phyloP scores from a whole-genome alignment of 768 basidiomycete genomes.

The Rhizopogon salebrosus region DNA sequence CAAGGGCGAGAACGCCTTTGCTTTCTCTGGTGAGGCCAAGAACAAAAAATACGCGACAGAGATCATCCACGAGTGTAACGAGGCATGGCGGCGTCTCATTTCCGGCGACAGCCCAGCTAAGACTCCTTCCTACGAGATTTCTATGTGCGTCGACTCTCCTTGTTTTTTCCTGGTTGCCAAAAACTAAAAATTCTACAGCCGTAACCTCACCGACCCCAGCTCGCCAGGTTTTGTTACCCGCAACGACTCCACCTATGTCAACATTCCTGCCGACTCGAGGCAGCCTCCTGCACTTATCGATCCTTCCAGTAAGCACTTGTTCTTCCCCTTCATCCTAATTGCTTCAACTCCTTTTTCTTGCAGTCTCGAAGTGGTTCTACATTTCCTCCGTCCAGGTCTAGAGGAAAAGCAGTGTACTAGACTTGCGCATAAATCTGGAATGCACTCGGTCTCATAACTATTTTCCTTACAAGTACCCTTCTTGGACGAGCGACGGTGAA shows the following conservation, averaged over 20 bases:
- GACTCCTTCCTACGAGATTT: constrained; percentile 67
- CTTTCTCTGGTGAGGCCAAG: constrained; percentile 99
- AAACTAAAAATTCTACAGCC: constrained; percentile 38
- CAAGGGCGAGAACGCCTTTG: constrained; percentile 96
- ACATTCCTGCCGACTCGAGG: constrained; percentile 73
- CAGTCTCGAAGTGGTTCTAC: constrained; percentile 93
- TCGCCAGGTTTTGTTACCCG: constrained; percentile 65
- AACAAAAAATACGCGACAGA: constrained; percentile 99
- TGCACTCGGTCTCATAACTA: not conserved
- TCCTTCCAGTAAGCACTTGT: constrained; percentile 64
- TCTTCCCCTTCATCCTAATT: not conserved
- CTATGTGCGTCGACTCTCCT: constrained; percentile 60
- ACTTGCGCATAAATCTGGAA: too few species aligned
- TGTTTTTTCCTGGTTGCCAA: not conserved
- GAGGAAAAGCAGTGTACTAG: not conserved
- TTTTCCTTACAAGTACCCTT: not conserved
- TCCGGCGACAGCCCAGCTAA: constrained; percentile 73
- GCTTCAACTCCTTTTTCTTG: constrained; percentile 9
- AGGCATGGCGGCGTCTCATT: constrained; percentile 95
- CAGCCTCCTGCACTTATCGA: constrained; percentile 87
- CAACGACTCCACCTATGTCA: constrained; percentile 58
- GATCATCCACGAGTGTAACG: constrained; percentile 98
- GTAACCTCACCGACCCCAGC: constrained; percentile 72
- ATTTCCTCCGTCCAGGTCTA: constrained; percentile 86
- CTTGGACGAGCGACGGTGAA: not conserved